Evolutionary conservation across 176 grass and related monocot species (phyloP).

Genomic region (Echinochloa phyllopogon): DNA sequence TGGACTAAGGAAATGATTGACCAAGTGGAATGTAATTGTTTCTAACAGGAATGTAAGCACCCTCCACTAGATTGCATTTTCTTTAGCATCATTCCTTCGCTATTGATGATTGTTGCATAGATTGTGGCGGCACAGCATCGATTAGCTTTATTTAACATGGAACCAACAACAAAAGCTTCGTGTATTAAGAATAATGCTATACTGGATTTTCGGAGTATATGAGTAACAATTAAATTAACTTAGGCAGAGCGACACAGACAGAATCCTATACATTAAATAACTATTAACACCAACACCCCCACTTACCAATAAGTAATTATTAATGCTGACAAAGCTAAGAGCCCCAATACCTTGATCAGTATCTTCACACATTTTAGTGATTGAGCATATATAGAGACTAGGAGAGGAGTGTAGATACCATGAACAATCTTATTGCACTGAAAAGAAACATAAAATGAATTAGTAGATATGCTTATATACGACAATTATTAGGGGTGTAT

Average conservation of each 20-base stretch:
- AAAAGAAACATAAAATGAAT: not conserved
- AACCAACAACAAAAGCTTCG: too few relatives aligned
- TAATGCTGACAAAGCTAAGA: not conserved
- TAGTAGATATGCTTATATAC: not conserved
- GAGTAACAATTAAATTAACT: not conserved
- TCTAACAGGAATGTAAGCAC: too few relatives aligned
- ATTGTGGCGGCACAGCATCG: too few relatives aligned
- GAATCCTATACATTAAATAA: not conserved
- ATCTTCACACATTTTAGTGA: not conserved
- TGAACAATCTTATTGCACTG: not conserved
- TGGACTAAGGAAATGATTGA: too few relatives aligned
- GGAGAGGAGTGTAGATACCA: conserved; percentile 1
- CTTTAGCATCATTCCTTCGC: too few relatives aligned
- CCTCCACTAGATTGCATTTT: too few relatives aligned
- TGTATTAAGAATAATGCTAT: not conserved
- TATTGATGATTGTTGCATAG: too few relatives aligned
- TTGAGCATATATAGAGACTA: not conserved
- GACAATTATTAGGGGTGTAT: not conserved
- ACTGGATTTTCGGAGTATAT: not conserved
- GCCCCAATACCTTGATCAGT: not conserved
- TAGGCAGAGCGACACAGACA: not conserved
- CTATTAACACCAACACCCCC: not conserved
- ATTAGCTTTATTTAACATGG: too few relatives aligned
- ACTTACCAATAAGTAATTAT: not conserved
- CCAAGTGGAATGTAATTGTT: too few relatives aligned